phyloP scores from a whole-genome alignment of 2,329 filamentous ascomycete species.

The Aspergillus spinulosporus region DNA sequence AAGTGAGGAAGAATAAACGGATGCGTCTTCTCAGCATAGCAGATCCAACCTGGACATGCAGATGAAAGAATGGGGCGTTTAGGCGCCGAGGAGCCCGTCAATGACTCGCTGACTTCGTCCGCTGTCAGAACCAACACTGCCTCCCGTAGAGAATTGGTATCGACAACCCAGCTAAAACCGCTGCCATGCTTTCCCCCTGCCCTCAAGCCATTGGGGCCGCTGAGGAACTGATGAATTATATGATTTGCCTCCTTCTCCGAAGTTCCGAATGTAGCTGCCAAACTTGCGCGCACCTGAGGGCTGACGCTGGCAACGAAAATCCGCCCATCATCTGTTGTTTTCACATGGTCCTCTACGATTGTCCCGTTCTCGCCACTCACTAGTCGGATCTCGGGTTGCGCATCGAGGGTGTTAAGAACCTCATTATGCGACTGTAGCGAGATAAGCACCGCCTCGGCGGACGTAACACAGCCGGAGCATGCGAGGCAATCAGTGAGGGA shows the following conservation, averaged over 20 bases:
- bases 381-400: conserved; percentile 48
- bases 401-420: conserved; percentile 79
- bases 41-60: conserved; percentile 96
- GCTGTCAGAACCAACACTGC: conserved; percentile 76
- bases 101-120: conserved; percentile 63
- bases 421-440: conserved; percentile 92
- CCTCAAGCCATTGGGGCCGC: conserved; percentile 67
- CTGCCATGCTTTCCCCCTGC: conserved; percentile 70
- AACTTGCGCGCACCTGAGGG: conserved; percentile 83
- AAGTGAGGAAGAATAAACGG: conserved; percentile 89
- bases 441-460: conserved; percentile 94
- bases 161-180: conserved; percentile 83
- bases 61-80: conserved; percentile 66
- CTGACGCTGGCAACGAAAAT: conserved; percentile 91
- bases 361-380: conserved; percentile 23
- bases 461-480: conserved; percentile 96
- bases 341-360: conserved; percentile 48
- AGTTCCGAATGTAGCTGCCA: conserved; percentile 79
- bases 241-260: conserved; percentile 71
- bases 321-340: conserved; percentile 53
- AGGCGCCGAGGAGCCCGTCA: conserved; percentile 24
- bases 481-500: conserved; percentile 96
- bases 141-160: conserved; percentile 82
- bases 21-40: conserved; percentile 97
- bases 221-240: conserved; percentile 80